Percentiles rank a stretch among this genome's conserved stretches.
Evolutionary conservation across 768 basidiomycete species (phyloP).

Genomic region (Trametes cingulata): DNA sequence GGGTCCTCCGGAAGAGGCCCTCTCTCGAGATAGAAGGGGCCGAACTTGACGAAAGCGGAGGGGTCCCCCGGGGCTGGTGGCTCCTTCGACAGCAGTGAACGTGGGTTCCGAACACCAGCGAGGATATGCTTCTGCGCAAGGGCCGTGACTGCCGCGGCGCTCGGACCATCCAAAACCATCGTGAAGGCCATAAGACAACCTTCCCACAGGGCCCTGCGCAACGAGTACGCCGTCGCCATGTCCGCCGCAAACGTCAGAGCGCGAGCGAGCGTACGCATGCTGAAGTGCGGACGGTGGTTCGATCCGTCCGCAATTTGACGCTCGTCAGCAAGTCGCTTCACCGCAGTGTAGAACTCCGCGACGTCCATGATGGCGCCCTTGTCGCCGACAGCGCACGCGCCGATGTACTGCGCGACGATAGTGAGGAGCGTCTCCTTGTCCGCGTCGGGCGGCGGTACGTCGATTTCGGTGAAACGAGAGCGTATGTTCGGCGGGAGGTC

Average conservation of each 20-base stretch:
- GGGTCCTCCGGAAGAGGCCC: slow-evolving; percentile 67
- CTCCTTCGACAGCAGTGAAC: slow-evolving; percentile 71
- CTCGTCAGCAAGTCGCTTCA: slow-evolving; percentile 72
- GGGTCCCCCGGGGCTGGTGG: slow-evolving; percentile 53
- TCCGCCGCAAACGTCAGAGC: slow-evolving; percentile 90
- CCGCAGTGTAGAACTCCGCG: slow-evolving; percentile 84
- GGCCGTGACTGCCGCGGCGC: slow-evolving; percentile 61
- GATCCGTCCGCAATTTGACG: slow-evolving; percentile 90
- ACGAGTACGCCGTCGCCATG: slow-evolving; percentile 69
- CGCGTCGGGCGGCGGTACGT: slow-evolving; percentile 91
- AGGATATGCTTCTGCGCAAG: slow-evolving; percentile 81
- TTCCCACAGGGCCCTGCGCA: slow-evolving; percentile 91
- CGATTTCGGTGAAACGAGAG: slow-evolving; percentile 91
- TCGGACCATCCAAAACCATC: slow-evolving; percentile 82
- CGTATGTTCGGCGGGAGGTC: slow-evolving; percentile 92
- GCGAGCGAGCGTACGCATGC: slow-evolving; percentile 92
- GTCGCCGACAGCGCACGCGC: slow-evolving; percentile 78
- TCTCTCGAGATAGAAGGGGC: slow-evolving; percentile 86
- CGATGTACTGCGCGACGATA: slow-evolving; percentile 90
- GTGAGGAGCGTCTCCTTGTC: slow-evolving; percentile 86
- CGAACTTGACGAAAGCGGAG: slow-evolving; percentile 76
- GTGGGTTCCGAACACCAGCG: slow-evolving; percentile 74
- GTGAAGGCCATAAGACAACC: slow-evolving; percentile 98
- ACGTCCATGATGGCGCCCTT: slow-evolving; percentile 86
- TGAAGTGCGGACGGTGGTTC: slow-evolving; percentile 92